Conservation (phyloP, 2,329 filamentous ascomycete species). For the Aspergillus oerlinghausenensis region DNA sequence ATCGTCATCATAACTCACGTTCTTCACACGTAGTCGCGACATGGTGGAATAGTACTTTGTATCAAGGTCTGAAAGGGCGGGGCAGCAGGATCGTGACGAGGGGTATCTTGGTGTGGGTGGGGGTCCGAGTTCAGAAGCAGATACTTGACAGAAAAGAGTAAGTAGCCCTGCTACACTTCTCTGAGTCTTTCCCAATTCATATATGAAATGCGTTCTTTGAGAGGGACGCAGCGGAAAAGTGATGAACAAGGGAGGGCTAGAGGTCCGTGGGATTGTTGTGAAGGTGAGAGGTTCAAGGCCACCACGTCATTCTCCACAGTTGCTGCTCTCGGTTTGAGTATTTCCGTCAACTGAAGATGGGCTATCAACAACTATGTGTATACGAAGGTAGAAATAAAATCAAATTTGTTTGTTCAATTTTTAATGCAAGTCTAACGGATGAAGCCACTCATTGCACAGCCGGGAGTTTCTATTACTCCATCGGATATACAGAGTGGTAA, state of each 20-base stretch:
- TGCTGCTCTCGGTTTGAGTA: background rate
- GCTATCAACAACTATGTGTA: background rate
- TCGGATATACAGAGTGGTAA: background rate
- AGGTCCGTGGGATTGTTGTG: constrained; percentile 1
- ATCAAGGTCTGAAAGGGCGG: background rate
- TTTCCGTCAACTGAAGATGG: background rate
- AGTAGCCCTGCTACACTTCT: background rate
- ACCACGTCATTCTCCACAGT: constrained; percentile 32
- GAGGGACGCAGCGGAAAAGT: background rate
- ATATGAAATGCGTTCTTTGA: constrained; percentile 1
- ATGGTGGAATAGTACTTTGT: constrained; percentile 21
- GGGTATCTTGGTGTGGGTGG: background rate
- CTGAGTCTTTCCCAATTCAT: background rate
- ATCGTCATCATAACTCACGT: constrained; percentile 40
- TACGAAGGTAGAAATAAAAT: background rate
- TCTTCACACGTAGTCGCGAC: constrained; percentile 45
- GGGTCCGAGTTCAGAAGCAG: background rate
- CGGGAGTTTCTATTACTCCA: background rate
- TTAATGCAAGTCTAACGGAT: background rate
- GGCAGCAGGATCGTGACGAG: constrained; percentile 3
- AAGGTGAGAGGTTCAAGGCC: constrained; percentile 5
- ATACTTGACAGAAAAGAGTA: background rate
- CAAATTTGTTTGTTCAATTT: background rate
- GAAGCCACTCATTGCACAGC: background rate
- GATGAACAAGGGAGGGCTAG: constrained; percentile 2